A percentile compares a stretch with the other conserved stretches of the same genome.
phyloP scores from a whole-genome alignment of 2,329 filamentous ascomycete species.

The Decorospora gaudefroyi region DNA sequence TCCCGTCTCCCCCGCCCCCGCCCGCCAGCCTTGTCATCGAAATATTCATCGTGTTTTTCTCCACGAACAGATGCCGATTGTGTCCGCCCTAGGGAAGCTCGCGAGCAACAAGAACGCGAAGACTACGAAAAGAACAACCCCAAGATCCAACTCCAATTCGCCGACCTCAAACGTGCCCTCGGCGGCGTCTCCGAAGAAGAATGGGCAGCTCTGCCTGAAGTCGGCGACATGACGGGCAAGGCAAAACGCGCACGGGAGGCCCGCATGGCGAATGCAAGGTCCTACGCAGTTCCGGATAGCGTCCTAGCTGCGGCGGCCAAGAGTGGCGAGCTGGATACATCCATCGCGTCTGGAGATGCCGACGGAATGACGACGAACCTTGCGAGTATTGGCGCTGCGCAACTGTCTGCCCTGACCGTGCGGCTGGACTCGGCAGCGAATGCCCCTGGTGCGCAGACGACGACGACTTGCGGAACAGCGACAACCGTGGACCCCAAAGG shows the following conservation, averaged over 20 bases:
- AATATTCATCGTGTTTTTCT: conserved; percentile 68
- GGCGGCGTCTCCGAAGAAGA: conserved; percentile 90
- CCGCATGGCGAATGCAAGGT: conserved; percentile 66
- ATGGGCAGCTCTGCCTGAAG: conserved; percentile 93
- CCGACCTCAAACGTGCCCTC: conserved; percentile 89
- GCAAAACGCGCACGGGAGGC: conserved; percentile 85
- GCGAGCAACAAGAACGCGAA: conserved; percentile 86
- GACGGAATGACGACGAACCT: conserved; percentile 95
- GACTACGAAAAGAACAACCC: conserved; percentile 98
- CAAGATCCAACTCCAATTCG: conserved; percentile 97
- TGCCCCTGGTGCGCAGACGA: conserved; percentile 67
- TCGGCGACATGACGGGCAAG: conserved; percentile 94
- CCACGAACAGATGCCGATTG: conserved; percentile 74
- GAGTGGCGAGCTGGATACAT: conserved; percentile 80
- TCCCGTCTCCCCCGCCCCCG: conserved; percentile 24
- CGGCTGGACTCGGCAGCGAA: conserved; percentile 83
- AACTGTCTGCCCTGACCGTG: conserved; percentile 95
- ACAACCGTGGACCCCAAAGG: conserved; percentile 94
- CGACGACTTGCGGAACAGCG: conserved; percentile 70
- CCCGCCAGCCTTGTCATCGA: conserved; percentile 42
- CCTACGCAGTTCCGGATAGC: conserved; percentile 96
- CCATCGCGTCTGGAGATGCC: conserved; percentile 68
- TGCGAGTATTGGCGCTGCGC: conserved; percentile 91
- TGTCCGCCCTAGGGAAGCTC: conserved; percentile 82
- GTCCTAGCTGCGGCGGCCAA: conserved; percentile 86